Evolutionary conservation across 2,329 filamentous ascomycete genomes (phyloP).

Genomic region (Aspergillus neotritici): DNA sequence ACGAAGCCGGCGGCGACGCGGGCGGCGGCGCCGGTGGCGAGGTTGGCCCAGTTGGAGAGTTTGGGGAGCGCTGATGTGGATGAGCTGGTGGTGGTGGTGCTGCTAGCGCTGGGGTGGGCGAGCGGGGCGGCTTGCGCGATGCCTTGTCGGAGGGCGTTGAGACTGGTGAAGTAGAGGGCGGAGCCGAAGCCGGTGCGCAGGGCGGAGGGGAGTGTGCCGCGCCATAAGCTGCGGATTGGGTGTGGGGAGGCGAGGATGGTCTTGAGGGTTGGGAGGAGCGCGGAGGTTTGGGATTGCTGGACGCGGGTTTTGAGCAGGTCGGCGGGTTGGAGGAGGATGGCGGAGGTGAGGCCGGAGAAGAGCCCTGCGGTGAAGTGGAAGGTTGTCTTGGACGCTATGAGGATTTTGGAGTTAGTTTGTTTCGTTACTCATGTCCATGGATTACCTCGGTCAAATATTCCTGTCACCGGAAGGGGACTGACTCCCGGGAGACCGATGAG

Average conservation of each 20-base stretch:
- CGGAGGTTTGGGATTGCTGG: constrained; percentile 71
- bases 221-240: constrained; percentile 74
- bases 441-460: no score
- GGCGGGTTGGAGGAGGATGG: constrained; percentile 85
- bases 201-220: constrained; percentile 87
- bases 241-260: constrained; percentile 62
- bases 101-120: constrained; percentile 30
- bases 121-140: constrained; percentile 45
- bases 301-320: constrained; percentile 95
- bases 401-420: constrained; percentile 1
- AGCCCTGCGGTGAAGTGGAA: constrained; percentile 89
- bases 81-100: constrained; percentile 10
- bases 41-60: constrained; percentile 76
- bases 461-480: no score
- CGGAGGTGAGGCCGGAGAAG: constrained; percentile 78
- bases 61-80: constrained; percentile 76
- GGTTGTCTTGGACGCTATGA: constrained; percentile 40
- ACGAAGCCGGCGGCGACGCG: constrained; percentile 81
- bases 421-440: neutral
- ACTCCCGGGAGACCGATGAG: no score
- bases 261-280: constrained; percentile 63
- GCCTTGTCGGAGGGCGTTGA: constrained; percentile 75
- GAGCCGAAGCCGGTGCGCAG: constrained; percentile 88
- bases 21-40: constrained; percentile 76
- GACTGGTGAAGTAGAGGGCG: constrained; percentile 85